These are phyloP conservation scores for Rhodotorula sp. DNA, from an alignment of 1,284 basidiomycete species.

Conservation along the genomic window DNA sequence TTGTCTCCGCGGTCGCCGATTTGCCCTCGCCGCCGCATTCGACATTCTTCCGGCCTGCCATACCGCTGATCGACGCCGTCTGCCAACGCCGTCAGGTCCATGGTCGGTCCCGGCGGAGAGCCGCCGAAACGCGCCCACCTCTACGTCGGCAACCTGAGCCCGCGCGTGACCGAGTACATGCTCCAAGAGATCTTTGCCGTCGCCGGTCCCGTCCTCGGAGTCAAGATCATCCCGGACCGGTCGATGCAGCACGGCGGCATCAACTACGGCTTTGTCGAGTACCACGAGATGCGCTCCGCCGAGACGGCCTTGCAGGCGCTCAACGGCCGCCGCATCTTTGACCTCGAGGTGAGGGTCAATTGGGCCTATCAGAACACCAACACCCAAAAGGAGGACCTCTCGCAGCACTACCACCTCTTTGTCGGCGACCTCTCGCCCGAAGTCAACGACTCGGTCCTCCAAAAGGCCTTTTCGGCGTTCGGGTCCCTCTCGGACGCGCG, in stretches of 20 bases:
- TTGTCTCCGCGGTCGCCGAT: not conserved
- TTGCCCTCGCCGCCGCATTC: not conserved
- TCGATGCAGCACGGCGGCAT: conserved; percentile 96
- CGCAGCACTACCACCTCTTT: conserved; percentile 94
- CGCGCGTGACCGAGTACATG: conserved; percentile 64
- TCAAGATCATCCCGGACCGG: conserved; percentile 98
- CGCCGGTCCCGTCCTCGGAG: conserved; percentile 73
- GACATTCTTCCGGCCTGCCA: no score
- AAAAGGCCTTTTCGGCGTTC: conserved; percentile 91
- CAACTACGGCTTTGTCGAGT: conserved; percentile 71
- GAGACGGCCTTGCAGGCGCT: conserved; percentile 95
- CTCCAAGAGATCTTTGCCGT: conserved; percentile 44
- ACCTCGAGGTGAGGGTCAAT: conserved; percentile 59
- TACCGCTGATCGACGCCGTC: no score
- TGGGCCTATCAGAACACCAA: conserved; percentile 84
- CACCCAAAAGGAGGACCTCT: conserved; percentile 79
- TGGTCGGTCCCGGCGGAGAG: conserved; percentile 27
- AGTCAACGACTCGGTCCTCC: conserved; percentile 95
- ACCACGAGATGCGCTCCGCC: conserved; percentile 89
- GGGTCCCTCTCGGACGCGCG: conserved; percentile 92
- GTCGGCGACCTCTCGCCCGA: conserved; percentile 97
- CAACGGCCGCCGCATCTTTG: conserved; percentile 96
- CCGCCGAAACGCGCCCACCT: conserved; percentile 57
- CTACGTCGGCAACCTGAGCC: conserved; percentile 94
- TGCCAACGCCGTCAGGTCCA: conserved; percentile 15